phyloP scores from a whole-genome alignment of 179 eudicot genomes.

The Silene noctiflora region DNA sequence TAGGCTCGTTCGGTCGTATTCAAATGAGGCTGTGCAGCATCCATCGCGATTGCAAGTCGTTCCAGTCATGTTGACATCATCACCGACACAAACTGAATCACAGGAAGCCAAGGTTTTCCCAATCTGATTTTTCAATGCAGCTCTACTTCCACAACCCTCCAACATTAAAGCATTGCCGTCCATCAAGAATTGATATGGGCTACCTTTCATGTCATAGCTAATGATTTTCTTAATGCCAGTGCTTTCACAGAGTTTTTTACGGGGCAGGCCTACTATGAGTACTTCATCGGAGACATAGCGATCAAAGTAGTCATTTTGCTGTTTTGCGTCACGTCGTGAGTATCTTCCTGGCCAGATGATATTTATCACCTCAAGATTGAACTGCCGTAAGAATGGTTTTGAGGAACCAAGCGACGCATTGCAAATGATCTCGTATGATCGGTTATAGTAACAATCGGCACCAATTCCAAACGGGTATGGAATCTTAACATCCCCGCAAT shows the following conservation, averaged over 20 bases:
- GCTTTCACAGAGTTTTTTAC: slow-evolving; percentile 6
- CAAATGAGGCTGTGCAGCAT: slow-evolving; percentile 17
- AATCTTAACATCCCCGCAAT: too few species aligned
- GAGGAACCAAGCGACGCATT: too few species aligned
- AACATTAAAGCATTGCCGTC: neutral
- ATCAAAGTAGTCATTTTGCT: too few species aligned
- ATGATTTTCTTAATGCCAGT: neutral
- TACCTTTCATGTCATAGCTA: slow-evolving; percentile 7
- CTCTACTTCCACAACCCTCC: slow-evolving; percentile 18
- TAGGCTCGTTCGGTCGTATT: neutral
- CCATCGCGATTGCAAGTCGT: slow-evolving; percentile 6
- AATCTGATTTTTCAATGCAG: neutral
- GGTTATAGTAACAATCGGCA: too few species aligned
- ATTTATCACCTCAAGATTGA: too few species aligned
- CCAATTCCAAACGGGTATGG: too few species aligned
- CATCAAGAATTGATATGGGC: slow-evolving; percentile 16
- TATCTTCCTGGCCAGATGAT: too few species aligned
- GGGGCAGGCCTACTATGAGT: neutral
- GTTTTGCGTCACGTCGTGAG: too few species aligned
- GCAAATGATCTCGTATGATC: too few species aligned
- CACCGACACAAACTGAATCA: slow-evolving; percentile 11
- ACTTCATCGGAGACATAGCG: too few species aligned
- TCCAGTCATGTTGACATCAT: neutral
- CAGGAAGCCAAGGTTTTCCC: slow-evolving; percentile 10
- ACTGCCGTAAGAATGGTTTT: too few species aligned